These are phyloP conservation scores for Talaromyces pinophilus DNA, from an alignment of 2,329 filamentous ascomycete species.

Conservation along the genomic window DNA sequence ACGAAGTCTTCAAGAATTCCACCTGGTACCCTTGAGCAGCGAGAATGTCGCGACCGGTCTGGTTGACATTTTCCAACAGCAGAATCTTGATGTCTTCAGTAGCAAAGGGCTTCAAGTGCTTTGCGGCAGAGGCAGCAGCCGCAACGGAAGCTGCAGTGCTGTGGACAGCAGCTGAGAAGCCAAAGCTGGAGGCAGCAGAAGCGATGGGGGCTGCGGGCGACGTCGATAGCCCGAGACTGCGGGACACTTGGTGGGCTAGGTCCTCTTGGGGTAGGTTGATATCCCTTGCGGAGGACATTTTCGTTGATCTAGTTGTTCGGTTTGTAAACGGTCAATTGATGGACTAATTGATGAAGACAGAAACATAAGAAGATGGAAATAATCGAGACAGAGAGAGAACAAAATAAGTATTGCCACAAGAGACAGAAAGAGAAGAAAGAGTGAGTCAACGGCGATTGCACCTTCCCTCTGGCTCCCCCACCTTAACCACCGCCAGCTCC, in stretches of 20 bases:
- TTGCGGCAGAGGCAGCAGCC: slow-evolving; percentile 49
- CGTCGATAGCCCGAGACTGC: slow-evolving; percentile 68
- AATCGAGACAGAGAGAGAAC: not conserved
- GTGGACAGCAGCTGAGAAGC: slow-evolving; percentile 47
- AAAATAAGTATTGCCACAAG: not conserved
- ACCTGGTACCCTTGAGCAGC: slow-evolving; percentile 91
- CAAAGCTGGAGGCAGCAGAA: slow-evolving; percentile 68
- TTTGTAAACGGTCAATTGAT: not conserved
- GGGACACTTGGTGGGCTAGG: slow-evolving; percentile 50
- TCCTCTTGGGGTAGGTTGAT: slow-evolving; percentile 35
- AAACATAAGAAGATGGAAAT: not conserved
- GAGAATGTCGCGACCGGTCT: slow-evolving; percentile 82
- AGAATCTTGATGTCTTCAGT: slow-evolving; percentile 96
- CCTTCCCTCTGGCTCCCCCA: slow-evolving; percentile 16
- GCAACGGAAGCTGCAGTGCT: slow-evolving; percentile 39
- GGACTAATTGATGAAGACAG: not conserved
- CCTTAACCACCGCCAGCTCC: slow-evolving; percentile 20
- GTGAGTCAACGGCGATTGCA: slow-evolving; percentile 15
- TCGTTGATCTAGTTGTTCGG: not conserved
- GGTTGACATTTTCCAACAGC: slow-evolving; percentile 92
- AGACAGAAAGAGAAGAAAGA: not conserved
- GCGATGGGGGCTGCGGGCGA: slow-evolving; percentile 76
- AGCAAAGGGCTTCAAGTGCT: slow-evolving; percentile 91
- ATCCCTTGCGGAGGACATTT: slow-evolving; percentile 38
- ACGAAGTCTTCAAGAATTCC: slow-evolving; percentile 81